Evolutionary conservation across 352 stramenopile genomes (phyloP).

Genomic region (Paralagenidium karlingii): DNA sequence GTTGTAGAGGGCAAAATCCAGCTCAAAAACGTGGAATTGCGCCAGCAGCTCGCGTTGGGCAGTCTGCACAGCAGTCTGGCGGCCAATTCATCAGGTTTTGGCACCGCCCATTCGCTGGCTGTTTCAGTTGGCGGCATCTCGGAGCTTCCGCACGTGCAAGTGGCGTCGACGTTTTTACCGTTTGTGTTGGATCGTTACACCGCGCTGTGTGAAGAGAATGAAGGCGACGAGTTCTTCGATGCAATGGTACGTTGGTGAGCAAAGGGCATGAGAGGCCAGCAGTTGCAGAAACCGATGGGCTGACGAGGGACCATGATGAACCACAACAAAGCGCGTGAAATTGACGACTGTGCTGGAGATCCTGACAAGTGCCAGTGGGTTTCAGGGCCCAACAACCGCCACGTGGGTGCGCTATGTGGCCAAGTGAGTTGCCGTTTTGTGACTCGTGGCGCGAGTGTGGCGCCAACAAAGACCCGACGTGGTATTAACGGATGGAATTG

Average conservation of each 20-base stretch:
- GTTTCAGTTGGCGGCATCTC: conserved; percentile 57
- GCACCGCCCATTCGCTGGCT: conserved; percentile 33
- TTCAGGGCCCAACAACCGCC: conserved; percentile 25
- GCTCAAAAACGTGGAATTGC: conserved; percentile 34
- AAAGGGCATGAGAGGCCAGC: not conserved
- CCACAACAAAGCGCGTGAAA: conserved; percentile 18
- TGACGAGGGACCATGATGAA: not conserved
- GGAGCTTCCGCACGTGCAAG: conserved; percentile 44
- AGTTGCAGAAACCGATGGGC: not conserved
- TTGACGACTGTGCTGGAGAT: conserved; percentile 31
- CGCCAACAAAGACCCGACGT: not conserved
- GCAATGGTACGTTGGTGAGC: too few species aligned
- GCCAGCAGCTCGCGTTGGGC: conserved; percentile 34
- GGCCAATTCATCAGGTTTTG: conserved; percentile 36
- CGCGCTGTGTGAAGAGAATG: conserved; percentile 35
- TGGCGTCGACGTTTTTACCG: conserved; percentile 40
- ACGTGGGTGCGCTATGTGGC: conserved; percentile 57
- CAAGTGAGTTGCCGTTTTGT: too few species aligned
- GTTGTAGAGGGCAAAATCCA: conserved; percentile 46
- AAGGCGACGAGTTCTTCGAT: conserved; percentile 55
- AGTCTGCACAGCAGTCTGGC: conserved; percentile 44
- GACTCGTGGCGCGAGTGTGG: too few species aligned
- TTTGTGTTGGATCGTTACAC: conserved; percentile 57
- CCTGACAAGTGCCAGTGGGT: conserved; percentile 36
- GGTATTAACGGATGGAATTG: not conserved